Conservation (phyloP, 768 basidiomycete species). For the Lenzites betulinus region DNA sequence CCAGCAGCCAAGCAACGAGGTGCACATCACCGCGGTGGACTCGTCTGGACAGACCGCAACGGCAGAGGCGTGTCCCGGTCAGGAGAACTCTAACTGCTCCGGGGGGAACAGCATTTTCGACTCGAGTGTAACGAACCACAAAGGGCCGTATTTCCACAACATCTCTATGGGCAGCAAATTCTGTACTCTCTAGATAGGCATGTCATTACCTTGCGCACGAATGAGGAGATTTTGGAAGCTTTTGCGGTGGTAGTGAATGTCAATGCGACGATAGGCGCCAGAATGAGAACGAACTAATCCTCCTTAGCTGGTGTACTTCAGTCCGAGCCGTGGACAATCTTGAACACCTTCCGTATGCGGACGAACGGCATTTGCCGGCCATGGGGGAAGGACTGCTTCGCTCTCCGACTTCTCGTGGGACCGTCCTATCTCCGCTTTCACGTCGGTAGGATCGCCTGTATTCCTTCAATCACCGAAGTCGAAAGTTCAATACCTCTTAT, state of each 20-base stretch:
- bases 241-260: neutral
- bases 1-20: slow-evolving; percentile 49
- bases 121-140: neutral
- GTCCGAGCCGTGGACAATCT: neutral
- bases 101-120: slow-evolving; percentile 11
- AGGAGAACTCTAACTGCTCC: slow-evolving; percentile 37
- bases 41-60: slow-evolving; percentile 27
- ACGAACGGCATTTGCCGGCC: neutral
- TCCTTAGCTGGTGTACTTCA: too few species aligned
- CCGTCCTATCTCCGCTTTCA: neutral
- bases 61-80: slow-evolving; percentile 39
- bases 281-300: too few species aligned
- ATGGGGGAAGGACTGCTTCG: neutral
- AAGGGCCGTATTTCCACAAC: neutral
- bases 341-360: neutral
- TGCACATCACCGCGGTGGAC: slow-evolving; percentile 39
- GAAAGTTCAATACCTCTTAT: neutral
- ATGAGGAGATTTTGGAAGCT: neutral
- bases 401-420: neutral
- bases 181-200: neutral
- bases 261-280: neutral
- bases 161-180: neutral
- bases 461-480: neutral
- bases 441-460: neutral
- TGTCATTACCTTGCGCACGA: neutral